phyloP scores from a whole-genome alignment of 2,329 filamentous ascomycete species.

The Diplodia seriata region DNA sequence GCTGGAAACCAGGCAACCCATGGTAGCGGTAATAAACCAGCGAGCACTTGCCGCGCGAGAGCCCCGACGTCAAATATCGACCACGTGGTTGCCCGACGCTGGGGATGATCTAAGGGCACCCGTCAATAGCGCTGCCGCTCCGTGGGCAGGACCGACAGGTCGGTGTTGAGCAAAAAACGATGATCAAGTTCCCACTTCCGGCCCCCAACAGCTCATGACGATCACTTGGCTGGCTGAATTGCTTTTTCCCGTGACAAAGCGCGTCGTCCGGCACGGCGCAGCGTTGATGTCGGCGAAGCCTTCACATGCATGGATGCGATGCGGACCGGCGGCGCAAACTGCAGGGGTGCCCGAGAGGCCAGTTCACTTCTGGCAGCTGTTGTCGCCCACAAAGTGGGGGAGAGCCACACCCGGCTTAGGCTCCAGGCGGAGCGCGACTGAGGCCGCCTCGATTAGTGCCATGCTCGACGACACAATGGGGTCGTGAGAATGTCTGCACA shows the following conservation, averaged over 20 bases:
- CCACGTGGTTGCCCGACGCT: constrained; percentile 9
- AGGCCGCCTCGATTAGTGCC: not conserved
- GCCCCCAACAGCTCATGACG: constrained; percentile 13
- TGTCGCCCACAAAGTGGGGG: constrained; percentile 18
- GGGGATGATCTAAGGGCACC: not conserved
- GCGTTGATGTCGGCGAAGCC: constrained; percentile 2
- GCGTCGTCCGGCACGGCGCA: not conserved
- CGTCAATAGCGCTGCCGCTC: not conserved
- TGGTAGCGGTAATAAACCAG: not conserved
- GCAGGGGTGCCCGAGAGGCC: constrained; percentile 4
- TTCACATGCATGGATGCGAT: constrained; percentile 30
- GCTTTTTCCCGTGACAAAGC: constrained; percentile 6
- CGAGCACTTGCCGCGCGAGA: not conserved
- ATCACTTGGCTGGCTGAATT: not conserved
- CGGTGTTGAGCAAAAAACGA: not conserved
- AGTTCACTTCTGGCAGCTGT: not conserved
- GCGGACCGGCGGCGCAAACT: constrained; percentile 4
- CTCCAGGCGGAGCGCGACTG: constrained; percentile 1
- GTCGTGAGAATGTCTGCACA: constrained; percentile 4
- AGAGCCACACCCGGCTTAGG: constrained; percentile 16
- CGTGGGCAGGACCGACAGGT: not conserved
- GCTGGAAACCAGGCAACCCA: constrained; percentile 1
- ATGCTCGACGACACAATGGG: not conserved
- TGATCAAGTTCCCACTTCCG: constrained; percentile 20
- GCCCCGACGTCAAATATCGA: not conserved